Conservation (phyloP, 352 stramenopile species). For the Globisporangium canariense region DNA sequence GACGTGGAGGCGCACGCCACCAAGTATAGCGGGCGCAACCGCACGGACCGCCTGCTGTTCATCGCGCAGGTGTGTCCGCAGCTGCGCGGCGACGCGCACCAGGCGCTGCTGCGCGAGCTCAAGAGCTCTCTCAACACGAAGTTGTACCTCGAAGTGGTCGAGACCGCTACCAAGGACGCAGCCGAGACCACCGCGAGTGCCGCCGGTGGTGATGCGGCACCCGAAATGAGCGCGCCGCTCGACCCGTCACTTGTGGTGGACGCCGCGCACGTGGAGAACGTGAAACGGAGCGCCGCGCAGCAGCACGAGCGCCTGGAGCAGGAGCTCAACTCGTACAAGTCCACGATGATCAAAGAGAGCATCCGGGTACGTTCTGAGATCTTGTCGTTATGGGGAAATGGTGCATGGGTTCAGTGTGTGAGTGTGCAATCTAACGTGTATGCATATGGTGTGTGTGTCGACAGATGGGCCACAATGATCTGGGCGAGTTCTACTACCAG, state of each 20-base stretch:
- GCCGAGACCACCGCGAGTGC: constrained; percentile 3
- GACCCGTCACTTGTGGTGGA: constrained; percentile 31
- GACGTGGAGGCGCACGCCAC: constrained; percentile 78
- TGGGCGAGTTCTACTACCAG: constrained; percentile 87
- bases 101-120: constrained; percentile 57
- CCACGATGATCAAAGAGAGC: constrained; percentile 90
- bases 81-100: constrained; percentile 47
- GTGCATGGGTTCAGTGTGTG: background rate
- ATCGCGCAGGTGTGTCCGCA: constrained; percentile 41
- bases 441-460: background rate
- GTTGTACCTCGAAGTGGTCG: constrained; percentile 59
- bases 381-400: background rate
- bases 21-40: constrained; percentile 83
- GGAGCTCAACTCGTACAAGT: constrained; percentile 91
- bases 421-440: background rate
- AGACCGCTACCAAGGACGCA: constrained; percentile 29
- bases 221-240: constrained; percentile 23
- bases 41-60: constrained; percentile 72
- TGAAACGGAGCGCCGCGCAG: constrained; percentile 56
- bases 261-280: constrained; percentile 50
- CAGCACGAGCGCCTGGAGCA: constrained; percentile 84
- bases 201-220: background rate
- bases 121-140: constrained; percentile 66
- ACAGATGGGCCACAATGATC: constrained; percentile 87
- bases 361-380: constrained; percentile 53